Evolutionary conservation across 768 basidiomycete species (phyloP).

Genomic region (Tylopilus felleus): DNA sequence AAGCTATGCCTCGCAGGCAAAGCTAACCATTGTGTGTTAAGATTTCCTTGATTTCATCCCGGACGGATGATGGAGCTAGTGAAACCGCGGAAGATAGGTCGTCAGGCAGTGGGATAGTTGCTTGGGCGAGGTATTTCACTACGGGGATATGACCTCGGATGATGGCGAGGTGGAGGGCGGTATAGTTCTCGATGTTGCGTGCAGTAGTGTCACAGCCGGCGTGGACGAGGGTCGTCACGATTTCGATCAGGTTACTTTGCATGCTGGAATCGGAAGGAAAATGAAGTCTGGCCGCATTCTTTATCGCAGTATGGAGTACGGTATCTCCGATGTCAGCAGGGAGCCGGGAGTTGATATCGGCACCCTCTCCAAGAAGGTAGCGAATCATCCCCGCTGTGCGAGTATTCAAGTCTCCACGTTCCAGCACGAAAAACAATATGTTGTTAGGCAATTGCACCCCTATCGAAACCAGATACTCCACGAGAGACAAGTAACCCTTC

Average conservation of each 20-base stretch:
- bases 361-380: background rate
- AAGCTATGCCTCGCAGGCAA: background rate
- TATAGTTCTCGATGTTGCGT: background rate
- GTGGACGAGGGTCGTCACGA: background rate
- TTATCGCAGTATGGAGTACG: background rate
- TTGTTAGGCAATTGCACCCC: too few species aligned
- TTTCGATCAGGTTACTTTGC: background rate
- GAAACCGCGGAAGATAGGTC: background rate
- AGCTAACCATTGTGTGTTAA: background rate
- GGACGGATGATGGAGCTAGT: background rate
- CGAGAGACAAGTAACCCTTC: too few species aligned
- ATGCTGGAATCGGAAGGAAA: background rate
- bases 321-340: background rate
- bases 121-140: background rate
- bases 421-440: too few species aligned
- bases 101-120: background rate
- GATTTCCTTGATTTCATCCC: background rate
- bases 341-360: background rate
- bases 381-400: too few species aligned
- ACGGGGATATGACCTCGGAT: background rate
- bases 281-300: background rate
- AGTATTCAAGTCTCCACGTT: too few species aligned
- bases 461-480: too few species aligned
- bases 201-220: background rate
- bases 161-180: background rate